A percentile compares a stretch with the other conserved stretches of the same genome.
phyloP scores from a whole-genome alignment of 1,284 basidiomycete species.

The Gymnopus androsaceus region DNA sequence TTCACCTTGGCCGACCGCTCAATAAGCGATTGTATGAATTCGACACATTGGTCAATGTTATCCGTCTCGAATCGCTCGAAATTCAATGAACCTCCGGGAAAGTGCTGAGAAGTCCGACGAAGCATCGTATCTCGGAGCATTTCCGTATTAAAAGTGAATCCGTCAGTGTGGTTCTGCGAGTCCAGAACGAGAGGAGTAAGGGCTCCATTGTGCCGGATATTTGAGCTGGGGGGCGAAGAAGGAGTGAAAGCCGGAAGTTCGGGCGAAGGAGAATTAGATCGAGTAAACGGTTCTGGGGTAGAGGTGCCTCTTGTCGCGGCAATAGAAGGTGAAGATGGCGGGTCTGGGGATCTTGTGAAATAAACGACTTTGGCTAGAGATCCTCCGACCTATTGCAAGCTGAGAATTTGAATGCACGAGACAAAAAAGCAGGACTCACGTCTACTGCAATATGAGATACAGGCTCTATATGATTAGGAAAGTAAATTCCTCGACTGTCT shows the following conservation, averaged over 20 bases:
- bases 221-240: conserved; percentile 36
- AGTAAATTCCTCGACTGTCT: conserved; percentile 92
- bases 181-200: conserved; percentile 82
- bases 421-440: conserved; percentile 52
- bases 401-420: conserved; percentile 10
- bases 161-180: conserved; percentile 34
- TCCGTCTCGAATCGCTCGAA: conserved; percentile 97
- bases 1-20: conserved; percentile 87
- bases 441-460: conserved; percentile 97
- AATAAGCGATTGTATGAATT: conserved; percentile 89
- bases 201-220: conserved; percentile 64
- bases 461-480: conserved; percentile 94
- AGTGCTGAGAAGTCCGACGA: conserved; percentile 75
- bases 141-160: conserved; percentile 46
- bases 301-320: conserved; percentile 56
- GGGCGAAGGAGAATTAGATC: conserved; percentile 48
- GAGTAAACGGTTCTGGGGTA: conserved; percentile 45
- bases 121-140: conserved; percentile 66
- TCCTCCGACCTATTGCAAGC: conserved; percentile 80
- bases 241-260: conserved; percentile 20
- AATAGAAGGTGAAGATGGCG: conserved; percentile 68
- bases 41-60: conserved; percentile 83
- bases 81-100: conserved; percentile 96
- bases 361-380: conserved; percentile 98
- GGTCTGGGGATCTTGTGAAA: conserved; percentile 89